Evolutionary conservation across 306 rosid species (phyloP), one percentile per base, ranked within the genome.

Genomic region (Vigna unguiculata): DNA sequence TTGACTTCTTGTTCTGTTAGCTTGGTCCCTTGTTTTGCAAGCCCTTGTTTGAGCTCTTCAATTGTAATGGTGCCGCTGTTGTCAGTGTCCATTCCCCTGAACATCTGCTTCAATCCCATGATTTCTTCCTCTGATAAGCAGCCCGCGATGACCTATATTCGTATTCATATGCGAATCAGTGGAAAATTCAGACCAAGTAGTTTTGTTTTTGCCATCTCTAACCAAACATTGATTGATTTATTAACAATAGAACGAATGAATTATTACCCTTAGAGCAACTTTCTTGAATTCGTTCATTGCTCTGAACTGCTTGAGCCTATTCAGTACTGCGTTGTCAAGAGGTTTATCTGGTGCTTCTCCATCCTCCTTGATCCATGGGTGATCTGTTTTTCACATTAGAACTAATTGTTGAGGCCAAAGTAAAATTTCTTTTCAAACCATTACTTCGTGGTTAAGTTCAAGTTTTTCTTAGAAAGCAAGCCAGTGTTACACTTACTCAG

Each of bases 311-410:
- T 95, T 95, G 89, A 95, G 97, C 85, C 93, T 91, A 54, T 81
- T 91, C 64, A 95, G 87, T 58, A 95, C 99, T 32, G 99, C 98
- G 60, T 95, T 95, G 81, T 95, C 98, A 62, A 95, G 99, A 55
- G 99, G 99, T 22, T 66, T 85, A 69, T 95, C 98, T 6, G 99
- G 99, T 51, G 99, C 99, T 80, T 95, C 97, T 57, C 98, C 99
- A 32, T 90, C 99, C 81, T 92, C 97, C 89, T 95, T 95, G 79
- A 95, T 95, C 99, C 99, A 95, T 15, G 94, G 94, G 79, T 93
- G 97, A 80, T 85, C 97, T 93, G 68, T 49, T 82, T 77, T 74
- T 7, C 3, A 5, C 59, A 38, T 4, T 5, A 41, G 5, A 68
- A 71, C 48, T 28, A 20, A 69, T 49, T 11, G 36, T 38, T 7